phyloP scores from a whole-genome alignment of 2,329 filamentous ascomycete species.

The Apiospora phragmitis region DNA sequence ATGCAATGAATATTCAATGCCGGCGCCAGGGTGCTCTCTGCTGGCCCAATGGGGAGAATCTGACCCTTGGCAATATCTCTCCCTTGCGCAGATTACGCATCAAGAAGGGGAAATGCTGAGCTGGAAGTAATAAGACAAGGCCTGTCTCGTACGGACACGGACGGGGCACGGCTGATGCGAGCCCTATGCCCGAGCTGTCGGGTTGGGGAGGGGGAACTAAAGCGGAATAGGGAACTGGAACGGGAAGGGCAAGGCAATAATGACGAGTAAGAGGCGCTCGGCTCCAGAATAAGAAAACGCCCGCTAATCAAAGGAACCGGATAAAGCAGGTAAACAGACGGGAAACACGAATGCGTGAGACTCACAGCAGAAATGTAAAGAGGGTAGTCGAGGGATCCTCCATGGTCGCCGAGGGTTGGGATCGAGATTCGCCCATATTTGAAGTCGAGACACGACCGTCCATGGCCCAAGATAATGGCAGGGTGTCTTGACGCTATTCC shows the following conservation, averaged over 20 bases:
- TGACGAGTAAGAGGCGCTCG: conserved; percentile 12
- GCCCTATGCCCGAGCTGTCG: conserved; percentile 3
- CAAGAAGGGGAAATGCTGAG: neutral
- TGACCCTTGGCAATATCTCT: conserved; percentile 30
- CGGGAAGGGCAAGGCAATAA: neutral
- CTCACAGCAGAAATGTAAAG: conserved; percentile 69
- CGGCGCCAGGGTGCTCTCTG: neutral
- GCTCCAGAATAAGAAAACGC: conserved; percentile 20
- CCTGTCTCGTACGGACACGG: neutral
- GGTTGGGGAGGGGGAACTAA: neutral
- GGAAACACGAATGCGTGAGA: conserved; percentile 28
- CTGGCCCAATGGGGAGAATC: conserved; percentile 19
- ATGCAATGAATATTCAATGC: conserved; percentile 4
- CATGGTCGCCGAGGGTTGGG: conserved; percentile 37
- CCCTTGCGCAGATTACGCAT: conserved; percentile 15
- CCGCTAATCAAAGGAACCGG: neutral
- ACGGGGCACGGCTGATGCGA: neutral
- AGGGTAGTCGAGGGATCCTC: conserved; percentile 66
- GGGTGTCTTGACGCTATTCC: conserved; percentile 2
- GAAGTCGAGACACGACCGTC: neutral
- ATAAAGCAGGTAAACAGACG: neutral
- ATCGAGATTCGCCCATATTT: neutral
- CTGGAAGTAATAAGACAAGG: neutral
- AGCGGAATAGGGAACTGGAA: neutral
- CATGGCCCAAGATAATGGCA: neutral